Percentiles rank a stretch among this genome's conserved stretches.
Conservation (phyloP, 2,329 filamentous ascomycete genomes). For the Colletotrichum sublineola region DNA sequence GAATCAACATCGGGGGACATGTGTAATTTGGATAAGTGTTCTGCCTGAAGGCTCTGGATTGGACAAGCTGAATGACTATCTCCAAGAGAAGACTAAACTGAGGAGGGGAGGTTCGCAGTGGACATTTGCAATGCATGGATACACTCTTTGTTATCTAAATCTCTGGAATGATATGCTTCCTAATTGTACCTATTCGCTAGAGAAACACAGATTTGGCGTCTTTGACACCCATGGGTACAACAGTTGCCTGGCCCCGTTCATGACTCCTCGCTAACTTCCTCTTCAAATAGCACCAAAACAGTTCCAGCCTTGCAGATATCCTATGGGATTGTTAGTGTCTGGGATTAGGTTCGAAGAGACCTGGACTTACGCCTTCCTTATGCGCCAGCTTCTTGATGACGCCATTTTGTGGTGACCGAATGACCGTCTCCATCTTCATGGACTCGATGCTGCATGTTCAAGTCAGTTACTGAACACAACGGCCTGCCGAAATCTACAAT, state of each 20-base stretch:
- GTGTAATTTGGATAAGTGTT: slow-evolving; percentile 83
- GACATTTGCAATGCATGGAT: too few relatives aligned
- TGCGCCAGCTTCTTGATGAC: slow-evolving; percentile 80
- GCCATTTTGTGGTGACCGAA: slow-evolving; percentile 80
- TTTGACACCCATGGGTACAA: background rate
- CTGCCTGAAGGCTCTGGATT: slow-evolving; percentile 78
- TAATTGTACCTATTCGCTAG: background rate
- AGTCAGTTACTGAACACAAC: slow-evolving; percentile 45
- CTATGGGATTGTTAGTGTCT: slow-evolving; percentile 54
- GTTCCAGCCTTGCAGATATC: slow-evolving; percentile 85
- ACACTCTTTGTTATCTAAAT: too few relatives aligned
- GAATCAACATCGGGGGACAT: slow-evolving; percentile 77
- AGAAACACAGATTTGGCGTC: background rate
- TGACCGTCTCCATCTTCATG: slow-evolving; percentile 92
- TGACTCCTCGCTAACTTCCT: slow-evolving; percentile 49
- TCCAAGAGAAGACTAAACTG: slow-evolving; percentile 44
- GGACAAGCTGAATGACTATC: slow-evolving; percentile 59
- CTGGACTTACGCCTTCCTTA: slow-evolving; percentile 75
- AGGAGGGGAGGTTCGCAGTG: background rate
- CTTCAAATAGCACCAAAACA: slow-evolving; percentile 80
- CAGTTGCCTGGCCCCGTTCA: background rate
- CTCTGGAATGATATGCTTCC: background rate
- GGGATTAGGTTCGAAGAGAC: background rate
- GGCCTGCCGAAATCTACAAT: background rate
- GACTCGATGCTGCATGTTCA: slow-evolving; percentile 74